These are phyloP conservation scores for Globisporangium ultimum DNA, from an alignment of 352 stramenopile genomes.

Conservation along the genomic window DNA sequence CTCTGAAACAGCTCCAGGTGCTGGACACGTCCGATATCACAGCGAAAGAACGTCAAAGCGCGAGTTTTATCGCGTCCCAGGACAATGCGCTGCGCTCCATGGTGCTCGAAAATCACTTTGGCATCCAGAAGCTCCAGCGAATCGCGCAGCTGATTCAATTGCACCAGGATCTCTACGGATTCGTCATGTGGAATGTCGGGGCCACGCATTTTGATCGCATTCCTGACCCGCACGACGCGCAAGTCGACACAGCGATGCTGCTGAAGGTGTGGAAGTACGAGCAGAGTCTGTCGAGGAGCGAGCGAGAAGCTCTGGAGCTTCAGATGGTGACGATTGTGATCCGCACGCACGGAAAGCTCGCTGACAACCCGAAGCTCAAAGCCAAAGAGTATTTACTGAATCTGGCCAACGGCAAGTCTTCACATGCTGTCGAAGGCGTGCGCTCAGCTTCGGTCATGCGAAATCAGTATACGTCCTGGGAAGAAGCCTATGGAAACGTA, in stretches of 20 bases:
- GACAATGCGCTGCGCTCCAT: constrained; percentile 47
- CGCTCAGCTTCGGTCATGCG: constrained; percentile 21
- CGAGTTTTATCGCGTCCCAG: constrained; percentile 44
- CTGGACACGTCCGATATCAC: constrained; percentile 63
- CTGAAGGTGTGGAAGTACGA: constrained; percentile 49
- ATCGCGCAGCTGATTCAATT: constrained; percentile 44
- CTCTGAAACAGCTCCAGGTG: constrained; percentile 39
- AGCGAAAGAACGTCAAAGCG: constrained; percentile 49
- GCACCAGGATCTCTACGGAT: constrained; percentile 56
- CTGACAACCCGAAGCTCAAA: constrained; percentile 53
- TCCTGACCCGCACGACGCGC: constrained; percentile 36
- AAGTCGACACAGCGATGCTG: constrained; percentile 37
- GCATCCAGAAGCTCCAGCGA: constrained; percentile 67
- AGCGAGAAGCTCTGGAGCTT: constrained; percentile 37
- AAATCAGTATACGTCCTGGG: constrained; percentile 40
- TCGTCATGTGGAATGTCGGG: constrained; percentile 17
- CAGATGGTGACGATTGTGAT: constrained; percentile 70
- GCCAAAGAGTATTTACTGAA: constrained; percentile 71
- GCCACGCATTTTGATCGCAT: constrained; percentile 44
- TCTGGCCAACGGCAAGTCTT: constrained; percentile 28
- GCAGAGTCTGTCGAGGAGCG: constrained; percentile 23
- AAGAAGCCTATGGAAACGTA: constrained; percentile 75
- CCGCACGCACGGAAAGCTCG: constrained; percentile 49
- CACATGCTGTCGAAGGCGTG: constrained; percentile 12
- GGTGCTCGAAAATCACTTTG: constrained; percentile 62